Base-by-base conservation (phyloP, 176 grass and related monocot species). In the Tillandsia leiboldiana region DNA sequence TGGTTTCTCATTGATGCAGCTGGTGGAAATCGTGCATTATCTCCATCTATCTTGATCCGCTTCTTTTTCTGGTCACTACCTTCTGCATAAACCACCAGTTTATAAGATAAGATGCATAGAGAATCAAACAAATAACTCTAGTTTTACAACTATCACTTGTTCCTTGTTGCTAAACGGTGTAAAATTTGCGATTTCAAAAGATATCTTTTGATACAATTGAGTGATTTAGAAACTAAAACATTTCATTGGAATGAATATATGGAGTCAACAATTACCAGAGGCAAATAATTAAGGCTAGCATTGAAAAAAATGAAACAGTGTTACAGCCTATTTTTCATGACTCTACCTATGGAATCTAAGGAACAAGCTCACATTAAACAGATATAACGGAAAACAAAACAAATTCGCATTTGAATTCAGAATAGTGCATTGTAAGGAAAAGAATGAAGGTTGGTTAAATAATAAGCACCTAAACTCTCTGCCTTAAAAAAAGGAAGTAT, bases 11-110 rank as follows among this genome's bases (percentile, higher is more conserved):
- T 81, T 81, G 89, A 96, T 62, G 77, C 8, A 10, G 68, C 56
- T 70, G 78, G 75, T 29, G 86, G n/a, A 83, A 90, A 90, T 50
- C 86, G 82, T 77, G 86, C 42, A 14, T 76, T 33, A 64, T 97
- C 94, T 69, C 79, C 67, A 83, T 97, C 89, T 66, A 78, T 73
- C 69, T 97, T 97, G 54, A 91, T 83, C 54, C 94, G 87, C 76
- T 97, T 97, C 84, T 92, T 97, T 80, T 84, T 96, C 48, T 69
- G 85, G 26, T 96, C 88, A 53, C 53, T 83, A 26, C 80, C 77
- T 87, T 97, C 94, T 97, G 84, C 53, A 77, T 75, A 63, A 90
- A 72, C 74, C 64, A 83, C 10, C 15, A 85, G 33, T 42, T 42
- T 71, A 6, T 59, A 75, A 50, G 42, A 22, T 81, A 81, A 23